These are phyloP conservation scores for Brassica nigra DNA, from an alignment of 345 rosid genomes.

Conservation along the genomic window DNA sequence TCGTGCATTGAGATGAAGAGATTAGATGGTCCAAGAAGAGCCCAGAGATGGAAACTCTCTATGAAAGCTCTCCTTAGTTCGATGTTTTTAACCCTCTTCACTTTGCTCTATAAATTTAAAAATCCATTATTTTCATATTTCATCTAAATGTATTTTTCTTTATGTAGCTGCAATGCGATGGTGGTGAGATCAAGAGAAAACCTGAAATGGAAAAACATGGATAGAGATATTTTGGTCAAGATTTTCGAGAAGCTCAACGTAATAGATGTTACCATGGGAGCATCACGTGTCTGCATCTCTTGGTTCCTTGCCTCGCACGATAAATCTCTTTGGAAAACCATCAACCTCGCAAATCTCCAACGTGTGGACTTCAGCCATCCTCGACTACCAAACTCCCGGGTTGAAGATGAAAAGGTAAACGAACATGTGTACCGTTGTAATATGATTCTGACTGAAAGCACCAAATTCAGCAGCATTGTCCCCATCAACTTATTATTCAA, in stretches of 20 bases:
- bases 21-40: slow-evolving; percentile 5
- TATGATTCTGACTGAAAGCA: neutral
- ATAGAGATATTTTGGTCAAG: neutral
- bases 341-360: neutral
- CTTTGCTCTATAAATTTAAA: neutral
- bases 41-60: neutral
- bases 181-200: neutral
- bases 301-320: neutral
- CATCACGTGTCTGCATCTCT: neutral
- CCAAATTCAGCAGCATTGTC: neutral
- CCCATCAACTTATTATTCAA: neutral
- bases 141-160: neutral
- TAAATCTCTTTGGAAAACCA: neutral
- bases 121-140: neutral
- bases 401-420: neutral
- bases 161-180: neutral
- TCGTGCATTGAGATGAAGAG: slow-evolving; percentile 4
- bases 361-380: neutral
- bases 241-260: slow-evolving; percentile 6
- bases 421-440: neutral
- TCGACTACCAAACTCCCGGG: neutral
- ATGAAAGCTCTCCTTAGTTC: slow-evolving; percentile 5
- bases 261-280: neutral
- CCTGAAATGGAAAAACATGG: neutral
- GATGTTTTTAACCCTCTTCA: neutral